A percentile compares a stretch with the other conserved stretches of the same genome.
Conservation (phyloP, 306 rosid genomes). For the Herpetospermum pedunculosum region DNA sequence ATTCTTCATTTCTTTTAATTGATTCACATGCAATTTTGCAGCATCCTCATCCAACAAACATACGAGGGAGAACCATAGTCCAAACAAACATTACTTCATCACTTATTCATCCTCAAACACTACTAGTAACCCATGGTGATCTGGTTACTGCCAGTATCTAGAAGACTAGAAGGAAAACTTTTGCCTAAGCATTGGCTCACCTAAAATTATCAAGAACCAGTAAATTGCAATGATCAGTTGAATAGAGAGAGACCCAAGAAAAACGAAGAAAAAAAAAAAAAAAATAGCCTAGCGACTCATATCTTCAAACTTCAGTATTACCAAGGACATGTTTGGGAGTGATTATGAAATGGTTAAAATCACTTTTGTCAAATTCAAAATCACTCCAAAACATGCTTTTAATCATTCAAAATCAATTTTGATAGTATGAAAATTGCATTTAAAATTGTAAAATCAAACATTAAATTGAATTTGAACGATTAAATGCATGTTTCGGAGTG, state of each 20-base stretch:
- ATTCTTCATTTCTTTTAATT: neutral
- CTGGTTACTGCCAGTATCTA: neutral
- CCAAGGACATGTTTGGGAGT: too few relatives aligned
- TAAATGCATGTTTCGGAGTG: too few relatives aligned
- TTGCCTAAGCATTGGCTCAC: neutral
- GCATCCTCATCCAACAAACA: neutral
- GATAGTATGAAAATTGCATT: too few relatives aligned
- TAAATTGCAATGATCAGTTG: neutral
- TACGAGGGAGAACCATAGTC: neutral
- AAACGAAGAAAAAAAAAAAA: neutral
- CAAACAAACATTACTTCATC: neutral
- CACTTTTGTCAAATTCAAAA: too few relatives aligned
- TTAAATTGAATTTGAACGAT: too few relatives aligned
- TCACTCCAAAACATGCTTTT: too few relatives aligned
- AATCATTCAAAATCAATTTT: too few relatives aligned
- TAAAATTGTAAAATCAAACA: too few relatives aligned
- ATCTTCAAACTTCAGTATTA: neutral
- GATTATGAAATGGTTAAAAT: too few relatives aligned
- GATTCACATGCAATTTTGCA: neutral
- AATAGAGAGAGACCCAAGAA: neutral
- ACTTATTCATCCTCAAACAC: neutral
- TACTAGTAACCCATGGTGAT: neutral
- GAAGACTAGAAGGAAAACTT: neutral
- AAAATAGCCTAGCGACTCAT: neutral
- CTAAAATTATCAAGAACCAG: neutral